A percentile compares a stretch with the other conserved stretches of the same genome.
Evolutionary conservation across 2,329 filamentous ascomycete genomes (phyloP).

Genomic region (Tolypocladium ovalisporum): DNA sequence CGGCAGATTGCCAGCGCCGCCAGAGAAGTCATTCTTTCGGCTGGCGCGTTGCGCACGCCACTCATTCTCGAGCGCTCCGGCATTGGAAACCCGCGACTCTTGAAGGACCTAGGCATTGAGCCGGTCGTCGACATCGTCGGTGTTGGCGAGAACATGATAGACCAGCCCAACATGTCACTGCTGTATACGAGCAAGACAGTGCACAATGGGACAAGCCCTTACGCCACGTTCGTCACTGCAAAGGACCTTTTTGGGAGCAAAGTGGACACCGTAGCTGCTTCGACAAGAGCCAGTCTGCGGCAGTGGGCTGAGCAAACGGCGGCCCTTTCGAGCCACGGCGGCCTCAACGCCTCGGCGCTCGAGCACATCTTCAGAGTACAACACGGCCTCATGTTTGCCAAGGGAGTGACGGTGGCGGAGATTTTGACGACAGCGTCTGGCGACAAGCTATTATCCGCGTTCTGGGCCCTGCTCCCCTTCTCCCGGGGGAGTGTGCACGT

Average conservation of each 20-base stretch:
- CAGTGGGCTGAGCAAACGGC: slow-evolving; percentile 18
- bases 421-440: slow-evolving; percentile 24
- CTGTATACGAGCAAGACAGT: slow-evolving; percentile 12
- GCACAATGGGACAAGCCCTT: slow-evolving; percentile 15
- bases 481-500: slow-evolving; percentile 30
- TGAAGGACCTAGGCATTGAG: slow-evolving; percentile 29
- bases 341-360: slow-evolving; percentile 18
- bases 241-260: slow-evolving; percentile 21
- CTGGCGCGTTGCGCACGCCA: slow-evolving; percentile 39
- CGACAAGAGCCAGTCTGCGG: slow-evolving; percentile 13
- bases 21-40: slow-evolving; percentile 36
- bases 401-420: slow-evolving; percentile 34
- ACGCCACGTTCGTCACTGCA: slow-evolving; percentile 21
- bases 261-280: slow-evolving; percentile 10
- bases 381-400: slow-evolving; percentile 35
- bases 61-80: slow-evolving; percentile 42
- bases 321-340: slow-evolving; percentile 13
- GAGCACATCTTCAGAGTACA: slow-evolving; percentile 31
- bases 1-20: slow-evolving; percentile 22
- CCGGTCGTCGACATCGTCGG: slow-evolving; percentile 33
- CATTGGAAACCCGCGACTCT: slow-evolving; percentile 32
- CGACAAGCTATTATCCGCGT: slow-evolving; percentile 22
- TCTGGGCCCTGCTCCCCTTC: slow-evolving; percentile 26
- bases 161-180: slow-evolving; percentile 29
- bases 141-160: slow-evolving; percentile 41